phyloP scores from a whole-genome alignment of 352 stramenopile species.

The Thraustotheca clavata region DNA sequence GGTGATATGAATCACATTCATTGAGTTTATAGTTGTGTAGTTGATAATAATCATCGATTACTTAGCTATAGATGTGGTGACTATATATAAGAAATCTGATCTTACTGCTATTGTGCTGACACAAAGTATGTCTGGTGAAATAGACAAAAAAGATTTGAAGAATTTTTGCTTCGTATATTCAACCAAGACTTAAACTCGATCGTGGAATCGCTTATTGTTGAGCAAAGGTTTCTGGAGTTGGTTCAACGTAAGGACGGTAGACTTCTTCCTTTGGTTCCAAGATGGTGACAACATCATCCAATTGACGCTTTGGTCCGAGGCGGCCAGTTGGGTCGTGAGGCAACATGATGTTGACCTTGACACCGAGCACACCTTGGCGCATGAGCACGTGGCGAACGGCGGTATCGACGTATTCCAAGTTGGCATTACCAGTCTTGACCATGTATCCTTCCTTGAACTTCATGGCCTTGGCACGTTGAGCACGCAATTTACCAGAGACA shows the following conservation, averaged over 20 bases:
- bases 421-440: conserved; percentile 99
- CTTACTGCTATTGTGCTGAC: too few species aligned
- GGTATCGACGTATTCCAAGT: conserved; percentile 97
- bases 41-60: too few species aligned
- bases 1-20: too few species aligned
- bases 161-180: conserved; percentile 6
- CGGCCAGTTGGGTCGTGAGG: conserved; percentile 97
- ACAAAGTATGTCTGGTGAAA: too few species aligned
- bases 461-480: conserved; percentile 99
- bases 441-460: conserved; percentile 99
- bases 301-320: conserved; percentile 94
- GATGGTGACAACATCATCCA: conserved; percentile 99
- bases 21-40: too few species aligned
- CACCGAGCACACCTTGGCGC: conserved; percentile 98
- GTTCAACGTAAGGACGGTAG: conserved; percentile 76
- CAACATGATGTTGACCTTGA: conserved; percentile 99
- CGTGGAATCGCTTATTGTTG: not conserved
- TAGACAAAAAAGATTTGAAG: too few species aligned
- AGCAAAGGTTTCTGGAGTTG: conserved; percentile 36
- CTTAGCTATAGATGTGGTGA: too few species aligned
- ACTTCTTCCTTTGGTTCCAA: conserved; percentile 97
- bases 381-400: conserved; percentile 99
- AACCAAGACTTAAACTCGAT: not conserved
- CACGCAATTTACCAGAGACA: conserved; percentile 98
- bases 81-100: too few species aligned